Evolutionary conservation across 805 yeast species (phyloP), one percentile per base, ranked within the genome.

Genomic region (Pichia insulana): DNA sequence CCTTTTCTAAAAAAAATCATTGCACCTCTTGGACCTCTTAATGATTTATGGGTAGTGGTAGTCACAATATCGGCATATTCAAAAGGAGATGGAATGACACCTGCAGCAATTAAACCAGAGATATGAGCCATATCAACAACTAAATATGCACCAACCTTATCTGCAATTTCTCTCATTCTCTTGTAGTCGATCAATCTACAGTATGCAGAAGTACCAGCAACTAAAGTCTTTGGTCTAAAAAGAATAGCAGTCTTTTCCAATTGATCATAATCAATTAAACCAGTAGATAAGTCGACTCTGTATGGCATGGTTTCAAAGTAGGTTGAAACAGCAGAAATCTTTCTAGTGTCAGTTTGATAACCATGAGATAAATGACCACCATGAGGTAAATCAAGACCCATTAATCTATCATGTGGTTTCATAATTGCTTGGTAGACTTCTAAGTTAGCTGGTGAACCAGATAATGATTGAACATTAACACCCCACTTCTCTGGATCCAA

Each of bases 1-100:
- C 98, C 98, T 66, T 83, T 83, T 75, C 97, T 86, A 80, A 83
- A 92, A 76, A 92, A 92, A 65, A 92, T 92, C 96, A 92, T 90
- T 45, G 98, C 97, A 67, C 98, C 98, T 74, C 98, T 86, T 64
- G 98, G 98, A 48, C 98, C 98, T 73, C 98, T 85, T 60, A 92
- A 76, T 32, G 97, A 89, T 73, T 92, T 92, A 76, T 92, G 98
- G 47, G 98, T 90, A 46, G 98, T 90, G 57, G 98, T 92, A 53
- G 98, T 92, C 61, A 92, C 98, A 54, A 92, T 82, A 62, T 92
- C 98, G 46, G 97, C 90, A 67, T 83, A 87, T 68, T 88, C 94
- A 71, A 92, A 92, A 51, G 98, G 98, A 44, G 95, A 81, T 55
- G 89, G 94, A 48, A 87, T 89, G 44, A 90, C 97, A 54, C 88